Percentiles rank a stretch among this genome's conserved stretches.
These are phyloP conservation scores for Nigrograna mackinnonii DNA, from an alignment of 2,329 filamentous ascomycete species.

Conservation along the genomic window DNA sequence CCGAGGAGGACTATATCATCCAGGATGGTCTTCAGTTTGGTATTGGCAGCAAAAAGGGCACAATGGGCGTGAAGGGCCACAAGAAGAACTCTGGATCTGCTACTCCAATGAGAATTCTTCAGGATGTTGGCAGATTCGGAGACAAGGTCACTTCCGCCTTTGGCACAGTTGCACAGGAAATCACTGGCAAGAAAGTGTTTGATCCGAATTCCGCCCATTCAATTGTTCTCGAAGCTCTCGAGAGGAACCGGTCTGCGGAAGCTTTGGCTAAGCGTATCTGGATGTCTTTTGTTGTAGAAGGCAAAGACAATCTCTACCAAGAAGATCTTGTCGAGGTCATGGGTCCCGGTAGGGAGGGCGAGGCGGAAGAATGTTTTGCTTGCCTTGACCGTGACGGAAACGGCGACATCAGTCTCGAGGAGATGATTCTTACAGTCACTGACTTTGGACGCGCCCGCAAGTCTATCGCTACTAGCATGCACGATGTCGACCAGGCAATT, in stretches of 20 bases:
- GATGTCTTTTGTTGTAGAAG: conserved; percentile 97
- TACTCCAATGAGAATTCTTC: conserved; percentile 79
- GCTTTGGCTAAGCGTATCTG: conserved; percentile 93
- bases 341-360: conserved; percentile 70
- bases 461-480: conserved; percentile 89
- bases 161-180: conserved; percentile 90
- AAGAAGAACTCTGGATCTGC: conserved; percentile 63
- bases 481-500: conserved; percentile 95
- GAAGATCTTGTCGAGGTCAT: conserved; percentile 91
- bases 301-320: conserved; percentile 73
- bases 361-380: conserved; percentile 84
- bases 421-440: conserved; percentile 87
- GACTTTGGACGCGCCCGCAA: conserved; percentile 86
- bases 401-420: conserved; percentile 91
- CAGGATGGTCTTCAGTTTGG: conserved; percentile 71
- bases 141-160: conserved; percentile 94
- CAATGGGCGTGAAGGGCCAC: conserved; percentile 43
- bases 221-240: conserved; percentile 84
- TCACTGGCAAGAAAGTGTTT: conserved; percentile 94
- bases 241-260: conserved; percentile 81
- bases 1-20: conserved; percentile 89
- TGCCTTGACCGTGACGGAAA: conserved; percentile 86
- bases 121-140: conserved; percentile 72
- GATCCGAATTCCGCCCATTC: conserved; percentile 90
- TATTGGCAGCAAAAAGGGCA: conserved; percentile 60